Base-by-base conservation (phyloP, 768 basidiomycete genomes). In the Mycena floridula region DNA sequence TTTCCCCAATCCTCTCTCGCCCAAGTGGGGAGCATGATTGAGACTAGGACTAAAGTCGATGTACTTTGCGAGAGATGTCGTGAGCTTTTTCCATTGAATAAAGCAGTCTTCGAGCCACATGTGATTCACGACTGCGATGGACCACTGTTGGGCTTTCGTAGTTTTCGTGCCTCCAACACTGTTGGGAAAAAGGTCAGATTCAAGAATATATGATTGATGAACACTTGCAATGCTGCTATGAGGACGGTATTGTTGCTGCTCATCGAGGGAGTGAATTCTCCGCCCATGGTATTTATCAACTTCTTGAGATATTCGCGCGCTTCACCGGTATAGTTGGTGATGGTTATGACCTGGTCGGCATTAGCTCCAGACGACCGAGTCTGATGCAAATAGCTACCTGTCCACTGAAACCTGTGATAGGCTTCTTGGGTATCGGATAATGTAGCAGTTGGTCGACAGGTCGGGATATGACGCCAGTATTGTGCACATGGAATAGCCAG, bases 101-200 rank as follows among this genome's bases (percentile, higher is more conserved):
- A 93, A 87, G 58, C 89, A 94, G 49, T 93, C 89, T 56, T 96
- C 93, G 3, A 96, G 70, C 90, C 91, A 96, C 0, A 75, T 73
- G 53, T 97, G 93, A 53, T 92, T 95, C 9, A 94, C 85, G 46
- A 93, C 70, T 0, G 90, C 84, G 49, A 94, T 85, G 0, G 77
- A 78, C 93, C 93, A 95, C 0, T 77, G 67, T 7, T 70, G 67
- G 0, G 91, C 89, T 54, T 86, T 87, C 6, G 65, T 64, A 0
- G 85, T 81, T 64, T 96, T 96, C 2, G 61, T 69, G 20, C 74
- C 73, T 2, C 63, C 60, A 25, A 64, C 57, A 40, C 74, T 76
- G 45, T 9, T 35, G 32, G 39, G 37, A 51, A 51, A 18, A 52
- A 54, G 2, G 37, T 15, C 39, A 20, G 20, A 22, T 30, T 28